phyloP scores from a whole-genome alignment of 2,329 filamentous ascomycete species.

The Aquanectria penicillioides region DNA sequence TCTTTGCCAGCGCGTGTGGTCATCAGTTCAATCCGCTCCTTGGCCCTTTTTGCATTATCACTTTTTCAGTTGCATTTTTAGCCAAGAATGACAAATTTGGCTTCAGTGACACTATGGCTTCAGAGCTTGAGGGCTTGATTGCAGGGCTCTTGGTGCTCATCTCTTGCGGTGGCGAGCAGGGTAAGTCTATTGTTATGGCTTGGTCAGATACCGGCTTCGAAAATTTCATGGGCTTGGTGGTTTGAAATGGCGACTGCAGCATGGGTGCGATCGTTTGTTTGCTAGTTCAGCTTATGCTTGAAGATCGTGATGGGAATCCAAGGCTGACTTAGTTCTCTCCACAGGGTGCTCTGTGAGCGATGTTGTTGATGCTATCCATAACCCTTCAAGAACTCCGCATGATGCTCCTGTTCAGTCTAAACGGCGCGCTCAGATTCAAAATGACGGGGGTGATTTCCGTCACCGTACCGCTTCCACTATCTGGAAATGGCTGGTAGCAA shows the following conservation, averaged over 20 bases:
- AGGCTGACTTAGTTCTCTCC: conserved; percentile 14
- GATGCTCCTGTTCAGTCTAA: conserved; percentile 11
- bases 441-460: conserved; percentile 28
- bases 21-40: conserved; percentile 44
- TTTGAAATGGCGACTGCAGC: not conserved
- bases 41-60: conserved; percentile 30
- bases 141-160: conserved; percentile 49
- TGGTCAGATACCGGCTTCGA: not conserved
- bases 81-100: conserved; percentile 41
- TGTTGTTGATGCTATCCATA: conserved; percentile 45
- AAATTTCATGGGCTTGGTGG: not conserved
- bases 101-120: conserved; percentile 43
- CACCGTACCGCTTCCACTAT: conserved; percentile 45
- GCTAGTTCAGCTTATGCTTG: not conserved
- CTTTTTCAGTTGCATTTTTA: conserved; percentile 32
- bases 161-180: conserved; percentile 51
- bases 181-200: conserved; percentile 37
- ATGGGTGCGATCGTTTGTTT: not conserved
- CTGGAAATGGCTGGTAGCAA: conserved; percentile 49
- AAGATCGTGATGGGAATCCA: not conserved
- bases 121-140: conserved; percentile 52
- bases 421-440: conserved; percentile 14
- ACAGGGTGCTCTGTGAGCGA: conserved; percentile 47
- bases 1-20: conserved; percentile 27
- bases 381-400: conserved; percentile 33